Evolutionary conservation across 306 rosid genomes (phyloP).

Genomic region (Begonia loranthoides): DNA sequence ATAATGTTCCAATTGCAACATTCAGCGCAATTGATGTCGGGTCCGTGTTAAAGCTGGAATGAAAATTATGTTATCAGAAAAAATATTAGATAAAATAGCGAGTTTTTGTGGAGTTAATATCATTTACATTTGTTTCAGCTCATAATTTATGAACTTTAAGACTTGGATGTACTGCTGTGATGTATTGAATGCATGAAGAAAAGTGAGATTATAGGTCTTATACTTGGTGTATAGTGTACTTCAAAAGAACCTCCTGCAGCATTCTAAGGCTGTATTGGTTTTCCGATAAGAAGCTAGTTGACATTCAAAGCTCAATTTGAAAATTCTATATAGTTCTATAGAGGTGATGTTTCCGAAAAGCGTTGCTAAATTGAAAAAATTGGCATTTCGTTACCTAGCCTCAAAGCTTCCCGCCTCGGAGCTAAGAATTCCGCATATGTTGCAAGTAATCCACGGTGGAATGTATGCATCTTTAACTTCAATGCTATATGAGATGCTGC

Average conservation of each 20-base stretch:
- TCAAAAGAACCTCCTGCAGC: no score
- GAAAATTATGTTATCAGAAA: background rate
- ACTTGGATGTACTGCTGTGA: background rate
- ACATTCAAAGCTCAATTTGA: no score
- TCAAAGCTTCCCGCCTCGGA: constrained; percentile 77
- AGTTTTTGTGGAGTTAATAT: background rate
- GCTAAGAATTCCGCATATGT: constrained; percentile 42
- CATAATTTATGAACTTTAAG: background rate
- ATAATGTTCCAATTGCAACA: constrained; percentile 45
- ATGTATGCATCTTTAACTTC: constrained; percentile 69
- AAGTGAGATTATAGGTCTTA: no score
- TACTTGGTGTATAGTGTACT: no score
- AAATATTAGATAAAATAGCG: background rate
- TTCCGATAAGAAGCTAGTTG: no score
- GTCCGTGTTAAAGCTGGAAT: constrained; percentile 52
- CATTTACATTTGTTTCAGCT: background rate
- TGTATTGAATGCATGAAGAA: no score
- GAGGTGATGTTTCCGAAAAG: background rate
- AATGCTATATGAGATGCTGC: constrained; percentile 43
- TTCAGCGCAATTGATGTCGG: constrained; percentile 55
- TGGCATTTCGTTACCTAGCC: constrained; percentile 48
- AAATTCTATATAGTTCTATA: no score
- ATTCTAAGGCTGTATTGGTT: no score
- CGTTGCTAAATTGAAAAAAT: background rate
- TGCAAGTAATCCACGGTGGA: constrained; percentile 77